Evolutionary conservation across 1,284 basidiomycete species (phyloP), one percentile per base, ranked within the genome.

Genomic region (Cerrena zonata): DNA sequence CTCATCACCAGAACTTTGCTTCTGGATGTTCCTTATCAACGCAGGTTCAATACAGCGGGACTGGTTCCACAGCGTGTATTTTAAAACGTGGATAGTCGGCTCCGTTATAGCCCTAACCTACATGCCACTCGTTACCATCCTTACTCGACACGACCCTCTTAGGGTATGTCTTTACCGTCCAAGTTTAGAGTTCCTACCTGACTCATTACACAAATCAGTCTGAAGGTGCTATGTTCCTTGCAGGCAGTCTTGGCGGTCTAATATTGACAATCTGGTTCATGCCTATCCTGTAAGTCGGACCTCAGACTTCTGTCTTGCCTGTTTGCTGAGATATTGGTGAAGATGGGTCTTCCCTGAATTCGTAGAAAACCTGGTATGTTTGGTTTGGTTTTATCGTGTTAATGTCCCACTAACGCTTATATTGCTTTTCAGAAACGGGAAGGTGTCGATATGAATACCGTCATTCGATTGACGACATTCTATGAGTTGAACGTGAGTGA

Each of bases 11-110:
- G 87, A 90, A 59, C 73, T 90, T 1, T 89, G 84, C 58, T 90
- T 90, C 63, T 90, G 87, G 86, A 68, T 88, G 15, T 90, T 88
- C 70, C 77, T 90, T 36, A 70, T 89, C 45, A 84, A 84, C 53
- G 72, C 84, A 1, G 71, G 76, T 11, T 73, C 80, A 0, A 65
- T 66, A 0, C 78, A 83, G 53, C 78, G 79, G 58, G 77, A 86
- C 58, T 90, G 87, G 87, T 89, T 90, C 69, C 68, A 69, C n/a
- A 86, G 79, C 57, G 53, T 69, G 26, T 87, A 87, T 58, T 90
- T 88, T 72, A 84, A 76, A 61, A 69, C 69, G 3, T 90, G 88
- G 87, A 66, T 77, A 11, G 56, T 74, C 25, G 87, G 87, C 10
- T 86, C 86, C 4, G 39, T 69, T 13, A 42, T 78, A n/a, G 83